Evolutionary conservation across 2,329 filamentous ascomycete genomes (phyloP).

Genomic region (Aspergillus sp.): DNA sequence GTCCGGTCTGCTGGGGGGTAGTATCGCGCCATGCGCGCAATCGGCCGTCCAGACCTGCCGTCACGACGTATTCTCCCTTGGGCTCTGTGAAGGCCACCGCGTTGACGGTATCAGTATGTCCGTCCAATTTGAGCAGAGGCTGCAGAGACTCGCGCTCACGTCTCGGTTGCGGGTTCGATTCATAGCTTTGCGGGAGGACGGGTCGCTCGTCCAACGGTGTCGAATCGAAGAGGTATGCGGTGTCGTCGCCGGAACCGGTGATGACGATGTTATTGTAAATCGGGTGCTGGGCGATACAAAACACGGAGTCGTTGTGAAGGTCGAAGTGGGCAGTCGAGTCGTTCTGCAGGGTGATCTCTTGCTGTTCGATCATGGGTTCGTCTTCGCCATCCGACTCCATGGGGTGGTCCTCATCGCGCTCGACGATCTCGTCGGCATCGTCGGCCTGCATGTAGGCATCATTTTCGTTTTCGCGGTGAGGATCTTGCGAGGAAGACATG

Average conservation of each 20-base stretch:
- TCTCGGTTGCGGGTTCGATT: conserved; percentile 58
- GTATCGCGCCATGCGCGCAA: conserved; percentile 64
- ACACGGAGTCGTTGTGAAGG: conserved; percentile 82
- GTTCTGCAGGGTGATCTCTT: conserved; percentile 79
- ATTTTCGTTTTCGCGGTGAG: conserved; percentile 53
- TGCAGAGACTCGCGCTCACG: conserved; percentile 58
- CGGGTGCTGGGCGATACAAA: conserved; percentile 91
- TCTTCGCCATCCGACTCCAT: conserved; percentile 72
- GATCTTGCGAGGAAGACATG: conserved; percentile 33
- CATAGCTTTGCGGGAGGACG: conserved; percentile 71
- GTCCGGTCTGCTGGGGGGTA: conserved; percentile 42
- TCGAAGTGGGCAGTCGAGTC: conserved; percentile 94
- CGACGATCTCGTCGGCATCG: conserved; percentile 73
- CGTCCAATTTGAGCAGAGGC: conserved; percentile 71
- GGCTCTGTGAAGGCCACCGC: conserved; percentile 79
- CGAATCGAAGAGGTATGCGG: conserved; percentile 80
- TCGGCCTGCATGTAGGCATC: conserved; percentile 70
- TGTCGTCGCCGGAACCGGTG: conserved; percentile 82
- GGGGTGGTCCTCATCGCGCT: conserved; percentile 61
- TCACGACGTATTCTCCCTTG: conserved; percentile 76
- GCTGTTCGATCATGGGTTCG: conserved; percentile 20
- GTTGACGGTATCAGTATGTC: conserved; percentile 88
- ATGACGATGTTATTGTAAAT: conserved; percentile 70
- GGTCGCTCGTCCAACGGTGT: conserved; percentile 57
- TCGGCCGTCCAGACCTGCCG: conserved; percentile 80